Conservation (phyloP, 2,329 filamentous ascomycete species). For the Cercospora beticola region DNA sequence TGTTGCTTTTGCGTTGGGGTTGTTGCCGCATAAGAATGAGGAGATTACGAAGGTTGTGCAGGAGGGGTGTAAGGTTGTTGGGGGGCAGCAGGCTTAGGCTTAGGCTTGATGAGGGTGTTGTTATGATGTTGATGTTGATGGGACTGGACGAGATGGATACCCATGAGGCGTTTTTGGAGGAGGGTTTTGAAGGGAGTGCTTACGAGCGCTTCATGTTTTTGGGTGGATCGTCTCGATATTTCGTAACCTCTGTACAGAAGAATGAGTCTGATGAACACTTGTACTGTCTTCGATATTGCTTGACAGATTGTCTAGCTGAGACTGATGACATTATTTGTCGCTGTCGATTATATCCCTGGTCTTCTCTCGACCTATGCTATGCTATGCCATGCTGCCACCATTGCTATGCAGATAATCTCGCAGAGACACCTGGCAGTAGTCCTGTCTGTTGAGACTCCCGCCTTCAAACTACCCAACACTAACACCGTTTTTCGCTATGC, state of each 20-base stretch:
- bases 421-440: not conserved
- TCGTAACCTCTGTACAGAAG: not conserved
- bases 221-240: not conserved
- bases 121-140: not conserved
- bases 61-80: conserved; percentile 66
- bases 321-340: not conserved
- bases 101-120: not conserved
- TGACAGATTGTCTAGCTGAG: not conserved
- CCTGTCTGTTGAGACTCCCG: not conserved
- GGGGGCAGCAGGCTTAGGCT: conserved; percentile 25
- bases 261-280: not conserved
- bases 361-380: not conserved
- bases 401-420: not conserved
- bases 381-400: not conserved
- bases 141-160: conserved; percentile 1
- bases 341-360: not conserved
- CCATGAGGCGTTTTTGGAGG: not conserved
- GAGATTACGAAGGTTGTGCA: conserved; percentile 75
- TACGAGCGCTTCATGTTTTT: not conserved
- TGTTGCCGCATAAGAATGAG: conserved; percentile 91
- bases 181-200: not conserved
- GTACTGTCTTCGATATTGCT: not conserved
- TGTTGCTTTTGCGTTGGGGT: conserved; percentile 84
- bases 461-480: not conserved
- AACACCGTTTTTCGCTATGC: not conserved